These are phyloP conservation scores for Neurospora crassa DNA, from an alignment of 2,329 filamentous ascomycete species.

Conservation along the genomic window DNA sequence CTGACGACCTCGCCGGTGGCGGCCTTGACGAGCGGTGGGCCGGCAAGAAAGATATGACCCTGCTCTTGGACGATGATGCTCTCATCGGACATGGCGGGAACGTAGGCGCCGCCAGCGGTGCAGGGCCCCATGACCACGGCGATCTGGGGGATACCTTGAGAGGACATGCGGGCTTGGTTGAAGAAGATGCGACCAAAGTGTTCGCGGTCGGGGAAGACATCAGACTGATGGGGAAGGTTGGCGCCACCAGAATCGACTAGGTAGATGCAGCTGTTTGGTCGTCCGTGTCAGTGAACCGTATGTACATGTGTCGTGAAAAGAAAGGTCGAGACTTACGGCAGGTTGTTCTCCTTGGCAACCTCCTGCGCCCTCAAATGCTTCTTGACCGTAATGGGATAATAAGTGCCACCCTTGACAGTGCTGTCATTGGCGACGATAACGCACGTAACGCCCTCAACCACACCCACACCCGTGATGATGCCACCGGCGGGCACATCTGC, in stretches of 20 bases:
- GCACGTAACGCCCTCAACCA: conserved; percentile 82
- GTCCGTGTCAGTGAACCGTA: neutral
- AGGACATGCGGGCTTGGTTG: conserved; percentile 92
- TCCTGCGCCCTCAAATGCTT: conserved; percentile 91
- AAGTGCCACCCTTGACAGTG: conserved; percentile 94
- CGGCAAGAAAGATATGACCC: conserved; percentile 95
- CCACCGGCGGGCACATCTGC: conserved; percentile 84
- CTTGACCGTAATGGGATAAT: conserved; percentile 95
- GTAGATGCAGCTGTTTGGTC: conserved; percentile 63
- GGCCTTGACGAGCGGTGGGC: conserved; percentile 88
- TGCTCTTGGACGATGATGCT: conserved; percentile 92
- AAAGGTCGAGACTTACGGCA: conserved; percentile 40
- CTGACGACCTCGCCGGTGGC: conserved; percentile 89
- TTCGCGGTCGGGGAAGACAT: conserved; percentile 90
- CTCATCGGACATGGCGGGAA: conserved; percentile 95
- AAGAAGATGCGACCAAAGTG: conserved; percentile 98
- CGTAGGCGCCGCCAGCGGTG: conserved; percentile 91
- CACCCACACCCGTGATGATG: conserved; percentile 86
- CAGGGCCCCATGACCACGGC: conserved; percentile 96
- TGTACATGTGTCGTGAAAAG: no score
- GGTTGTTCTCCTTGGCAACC: conserved; percentile 77
- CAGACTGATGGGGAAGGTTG: conserved; percentile 88
- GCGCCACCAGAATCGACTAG: conserved; percentile 93
- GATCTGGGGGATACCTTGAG: conserved; percentile 81
- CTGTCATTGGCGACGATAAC: conserved; percentile 94